phyloP scores from a whole-genome alignment of 305 asterid genomes.

The Salvia sclarea region DNA sequence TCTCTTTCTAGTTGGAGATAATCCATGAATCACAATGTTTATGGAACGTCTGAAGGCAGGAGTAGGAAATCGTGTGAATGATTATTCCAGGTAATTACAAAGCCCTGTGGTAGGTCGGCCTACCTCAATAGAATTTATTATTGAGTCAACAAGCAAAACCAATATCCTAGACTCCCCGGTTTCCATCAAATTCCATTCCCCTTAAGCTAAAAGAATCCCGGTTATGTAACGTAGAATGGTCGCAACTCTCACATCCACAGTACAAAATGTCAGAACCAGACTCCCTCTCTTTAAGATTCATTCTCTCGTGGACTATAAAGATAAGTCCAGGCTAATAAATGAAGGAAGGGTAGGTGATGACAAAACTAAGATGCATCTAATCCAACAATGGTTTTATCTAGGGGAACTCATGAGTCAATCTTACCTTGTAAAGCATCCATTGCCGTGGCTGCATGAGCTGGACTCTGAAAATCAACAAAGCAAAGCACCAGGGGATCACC shows the following conservation, averaged over 20 bases:
- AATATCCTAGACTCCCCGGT: not conserved
- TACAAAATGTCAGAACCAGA: not conserved
- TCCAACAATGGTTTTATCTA: not conserved
- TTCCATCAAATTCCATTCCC: not conserved
- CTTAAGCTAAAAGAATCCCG: not conserved
- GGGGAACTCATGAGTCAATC: slow-evolving; percentile 17
- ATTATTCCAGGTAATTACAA: not conserved
- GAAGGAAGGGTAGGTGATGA: not conserved
- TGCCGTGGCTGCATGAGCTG: slow-evolving; percentile 74
- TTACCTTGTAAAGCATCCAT: slow-evolving; percentile 71
- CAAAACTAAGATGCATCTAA: slow-evolving; percentile 4
- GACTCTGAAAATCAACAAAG: slow-evolving; percentile 68
- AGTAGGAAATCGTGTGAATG: not conserved
- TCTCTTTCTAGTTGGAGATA: not conserved
- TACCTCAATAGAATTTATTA: not conserved
- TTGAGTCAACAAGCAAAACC: not conserved
- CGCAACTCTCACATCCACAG: not conserved
- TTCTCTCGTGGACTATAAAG: not conserved
- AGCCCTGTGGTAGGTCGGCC: slow-evolving; percentile 9
- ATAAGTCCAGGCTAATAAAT: not conserved
- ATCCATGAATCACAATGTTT: not conserved
- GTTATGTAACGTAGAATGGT: not conserved
- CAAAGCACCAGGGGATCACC: slow-evolving; percentile 61
- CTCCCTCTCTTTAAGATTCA: slow-evolving; percentile 7
- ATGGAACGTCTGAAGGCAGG: not conserved